Percentiles rank a stretch among this genome's conserved stretches.
Conservation (phyloP, 306 rosid genomes). For the Malus sieversii region DNA sequence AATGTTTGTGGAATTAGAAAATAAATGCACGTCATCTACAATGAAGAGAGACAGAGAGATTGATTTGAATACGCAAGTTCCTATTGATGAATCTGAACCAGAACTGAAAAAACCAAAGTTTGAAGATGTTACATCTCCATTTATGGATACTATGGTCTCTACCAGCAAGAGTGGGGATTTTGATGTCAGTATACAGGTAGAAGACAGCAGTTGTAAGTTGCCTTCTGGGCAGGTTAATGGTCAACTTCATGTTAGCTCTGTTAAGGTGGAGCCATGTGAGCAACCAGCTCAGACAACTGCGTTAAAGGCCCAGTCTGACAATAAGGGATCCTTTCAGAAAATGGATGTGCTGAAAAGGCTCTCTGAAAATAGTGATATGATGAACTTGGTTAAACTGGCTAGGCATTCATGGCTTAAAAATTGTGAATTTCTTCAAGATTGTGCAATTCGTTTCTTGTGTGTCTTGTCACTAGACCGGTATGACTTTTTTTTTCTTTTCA, state of each 20-base stretch:
- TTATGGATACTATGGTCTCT: slow-evolving; percentile 34
- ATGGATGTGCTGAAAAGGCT: slow-evolving; percentile 27
- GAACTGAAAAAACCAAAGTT: slow-evolving; percentile 60
- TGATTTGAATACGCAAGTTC: slow-evolving; percentile 68
- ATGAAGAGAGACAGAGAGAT: slow-evolving; percentile 69
- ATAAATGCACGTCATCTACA: slow-evolving; percentile 32
- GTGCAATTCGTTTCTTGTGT: slow-evolving; percentile 83
- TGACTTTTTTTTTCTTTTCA: slow-evolving; percentile 1
- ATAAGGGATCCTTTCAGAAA: slow-evolving; percentile 39
- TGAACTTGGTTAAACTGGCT: slow-evolving; percentile 66
- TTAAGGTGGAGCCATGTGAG: slow-evolving; percentile 39
- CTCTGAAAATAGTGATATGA: slow-evolving; percentile 57
- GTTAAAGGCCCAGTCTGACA: slow-evolving; percentile 30
- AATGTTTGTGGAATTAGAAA: slow-evolving; percentile 44
- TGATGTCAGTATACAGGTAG: slow-evolving; percentile 38
- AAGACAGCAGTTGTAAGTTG: slow-evolving; percentile 36
- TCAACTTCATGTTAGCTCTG: slow-evolving; percentile 30
- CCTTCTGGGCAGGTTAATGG: slow-evolving; percentile 41
- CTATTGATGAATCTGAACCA: slow-evolving; percentile 45
- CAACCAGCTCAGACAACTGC: slow-evolving; percentile 26
- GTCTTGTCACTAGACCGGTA: slow-evolving; percentile 91
- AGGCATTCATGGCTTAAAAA: slow-evolving; percentile 88
- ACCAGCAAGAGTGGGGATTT: slow-evolving; percentile 35
- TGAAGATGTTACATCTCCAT: slow-evolving; percentile 45
- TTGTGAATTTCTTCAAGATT: slow-evolving; percentile 86